These are phyloP conservation scores for Mikania micrantha DNA, from an alignment of 129 eudicot species.

Conservation along the genomic window DNA sequence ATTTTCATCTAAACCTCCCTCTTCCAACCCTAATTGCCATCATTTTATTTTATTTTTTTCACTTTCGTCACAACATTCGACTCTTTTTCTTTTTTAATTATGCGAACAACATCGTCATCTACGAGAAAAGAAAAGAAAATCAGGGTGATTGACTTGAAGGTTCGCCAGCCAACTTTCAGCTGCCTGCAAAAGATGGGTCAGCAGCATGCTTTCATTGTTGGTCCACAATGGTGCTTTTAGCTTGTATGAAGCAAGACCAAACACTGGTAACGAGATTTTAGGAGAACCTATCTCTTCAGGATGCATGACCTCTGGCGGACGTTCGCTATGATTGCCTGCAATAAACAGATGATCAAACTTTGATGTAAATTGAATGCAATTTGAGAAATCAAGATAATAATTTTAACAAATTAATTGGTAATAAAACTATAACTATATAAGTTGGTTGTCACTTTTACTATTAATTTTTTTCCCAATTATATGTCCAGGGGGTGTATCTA, in stretches of 20 bases:
- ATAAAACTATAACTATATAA: not conserved
- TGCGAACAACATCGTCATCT: conserved; percentile 31
- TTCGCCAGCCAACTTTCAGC: conserved; percentile 62
- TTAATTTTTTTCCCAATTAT: too few relatives aligned
- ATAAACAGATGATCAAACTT: not conserved
- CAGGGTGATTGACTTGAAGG: conserved; percentile 89
- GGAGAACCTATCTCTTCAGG: conserved; percentile 45
- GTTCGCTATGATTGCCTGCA: conserved; percentile 46
- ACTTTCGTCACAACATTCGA: not conserved
- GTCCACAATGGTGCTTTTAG: conserved; percentile 73
- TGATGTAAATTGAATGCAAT: not conserved
- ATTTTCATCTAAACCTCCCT: not conserved
- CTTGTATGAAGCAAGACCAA: conserved; percentile 90
- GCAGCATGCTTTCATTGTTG: conserved; percentile 33
- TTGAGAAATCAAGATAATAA: not conserved
- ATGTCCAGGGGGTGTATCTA: too few relatives aligned
- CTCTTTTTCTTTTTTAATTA: not conserved
- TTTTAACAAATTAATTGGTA: not conserved
- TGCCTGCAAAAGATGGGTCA: conserved; percentile 51
- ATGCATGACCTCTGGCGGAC: conserved; percentile 34
- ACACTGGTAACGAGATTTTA: conserved; percentile 68
- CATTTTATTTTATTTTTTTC: not conserved
- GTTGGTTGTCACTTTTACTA: not conserved
- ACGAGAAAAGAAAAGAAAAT: conserved; percentile 75
- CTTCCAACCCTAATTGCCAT: conserved; percentile 20